phyloP scores from a whole-genome alignment of 169 alveolate species.

The Toxoplasma gondii region DNA sequence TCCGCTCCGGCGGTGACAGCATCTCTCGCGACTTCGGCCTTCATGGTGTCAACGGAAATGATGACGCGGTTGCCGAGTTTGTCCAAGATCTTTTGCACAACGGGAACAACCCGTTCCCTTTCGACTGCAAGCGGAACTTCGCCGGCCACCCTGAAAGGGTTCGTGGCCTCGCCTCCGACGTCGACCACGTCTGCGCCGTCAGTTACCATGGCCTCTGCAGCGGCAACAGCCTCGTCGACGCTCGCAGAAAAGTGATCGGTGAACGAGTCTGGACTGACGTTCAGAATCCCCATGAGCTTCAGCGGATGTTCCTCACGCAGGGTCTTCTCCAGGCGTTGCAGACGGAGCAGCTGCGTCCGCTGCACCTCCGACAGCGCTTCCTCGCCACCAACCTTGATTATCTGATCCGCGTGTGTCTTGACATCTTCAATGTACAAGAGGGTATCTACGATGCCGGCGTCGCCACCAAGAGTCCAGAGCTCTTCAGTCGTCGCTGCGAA shows the following conservation, averaged over 20 bases:
- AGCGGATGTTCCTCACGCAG: background rate
- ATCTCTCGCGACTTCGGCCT: constrained; percentile 42
- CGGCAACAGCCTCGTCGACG: constrained; percentile 49
- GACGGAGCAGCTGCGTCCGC: background rate
- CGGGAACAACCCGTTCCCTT: constrained; percentile 51
- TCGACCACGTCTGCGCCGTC: constrained; percentile 63
- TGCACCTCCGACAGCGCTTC: background rate
- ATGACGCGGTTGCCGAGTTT: background rate
- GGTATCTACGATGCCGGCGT: constrained; percentile 13
- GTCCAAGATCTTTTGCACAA: constrained; percentile 16
- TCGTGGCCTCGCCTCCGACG: constrained; percentile 68
- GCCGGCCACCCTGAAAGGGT: constrained; percentile 20
- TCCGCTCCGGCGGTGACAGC: constrained; percentile 61
- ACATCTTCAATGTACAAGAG: constrained; percentile 46
- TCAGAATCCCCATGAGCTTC: constrained; percentile 66
- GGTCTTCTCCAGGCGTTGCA: background rate
- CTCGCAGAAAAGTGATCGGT: constrained; percentile 46
- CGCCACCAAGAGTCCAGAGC: constrained; percentile 52
- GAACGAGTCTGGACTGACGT: constrained; percentile 73
- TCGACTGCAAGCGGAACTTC: constrained; percentile 42
- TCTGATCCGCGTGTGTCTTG: background rate
- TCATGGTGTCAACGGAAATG: constrained; percentile 62
- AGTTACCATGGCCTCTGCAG: constrained; percentile 20
- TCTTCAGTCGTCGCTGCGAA: constrained; percentile 27
- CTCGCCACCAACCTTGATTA: background rate